Conservation (phyloP, 2,329 filamentous ascomycete species). For the Colletotrichum sp. region DNA sequence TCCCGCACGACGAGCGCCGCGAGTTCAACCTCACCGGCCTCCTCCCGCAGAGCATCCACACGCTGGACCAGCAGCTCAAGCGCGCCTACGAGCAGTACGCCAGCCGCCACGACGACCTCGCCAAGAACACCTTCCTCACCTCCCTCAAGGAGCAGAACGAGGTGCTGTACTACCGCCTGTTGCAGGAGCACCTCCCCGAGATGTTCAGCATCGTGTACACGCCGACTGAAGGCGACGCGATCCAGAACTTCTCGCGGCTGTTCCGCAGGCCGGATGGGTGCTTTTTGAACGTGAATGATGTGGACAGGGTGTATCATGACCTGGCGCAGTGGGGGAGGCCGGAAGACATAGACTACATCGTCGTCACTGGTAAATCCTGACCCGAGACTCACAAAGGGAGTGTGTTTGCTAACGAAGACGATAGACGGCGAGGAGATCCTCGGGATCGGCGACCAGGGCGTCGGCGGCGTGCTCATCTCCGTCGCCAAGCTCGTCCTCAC, state of each 20-base stretch:
- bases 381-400: rapidly evolving
- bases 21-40: slow-evolving; percentile 75
- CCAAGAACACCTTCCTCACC: slow-evolving; percentile 88
- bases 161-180: slow-evolving; percentile 78
- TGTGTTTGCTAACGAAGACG: not conserved
- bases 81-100: slow-evolving; percentile 84
- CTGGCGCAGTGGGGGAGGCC: slow-evolving; percentile 70
- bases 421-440: slow-evolving; percentile 73
- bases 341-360: slow-evolving; percentile 87
- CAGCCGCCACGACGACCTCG: slow-evolving; percentile 65
- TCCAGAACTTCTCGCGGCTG: slow-evolving; percentile 79
- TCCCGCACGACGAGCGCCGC: slow-evolving; percentile 70
- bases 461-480: slow-evolving; percentile 83
- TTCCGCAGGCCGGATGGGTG: slow-evolving; percentile 83
- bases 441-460: slow-evolving; percentile 88
- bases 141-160: slow-evolving; percentile 86
- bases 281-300: slow-evolving; percentile 76
- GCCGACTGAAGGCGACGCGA: slow-evolving; percentile 87
- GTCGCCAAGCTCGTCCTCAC: slow-evolving; percentile 83
- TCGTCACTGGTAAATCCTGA: slow-evolving; percentile 70
- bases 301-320: slow-evolving; percentile 68
- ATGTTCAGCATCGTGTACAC: slow-evolving; percentile 95
- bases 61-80: slow-evolving; percentile 75
- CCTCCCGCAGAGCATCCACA: slow-evolving; percentile 74
- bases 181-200: slow-evolving; percentile 80